Evolutionary conservation across 2,329 filamentous ascomycete genomes (phyloP), one percentile per base, ranked within the genome.

Genomic region (Ilyonectria sp.): DNA sequence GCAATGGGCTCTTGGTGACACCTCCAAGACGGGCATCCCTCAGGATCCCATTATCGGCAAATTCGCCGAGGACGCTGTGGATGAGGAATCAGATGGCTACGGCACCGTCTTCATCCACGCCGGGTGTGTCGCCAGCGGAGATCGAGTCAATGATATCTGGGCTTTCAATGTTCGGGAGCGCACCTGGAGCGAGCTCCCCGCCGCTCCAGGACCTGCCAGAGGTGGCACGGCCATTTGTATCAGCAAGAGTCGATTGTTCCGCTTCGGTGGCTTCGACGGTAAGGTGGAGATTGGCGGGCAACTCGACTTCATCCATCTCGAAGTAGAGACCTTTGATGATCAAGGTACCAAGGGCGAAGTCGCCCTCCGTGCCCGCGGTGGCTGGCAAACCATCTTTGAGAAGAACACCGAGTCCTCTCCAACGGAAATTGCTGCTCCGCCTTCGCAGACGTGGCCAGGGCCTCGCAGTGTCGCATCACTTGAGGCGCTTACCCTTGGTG

Each of bases 231-330:
- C 89, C 4, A 89, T 97, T 29, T 89, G 91, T 1, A 86, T 91
- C 59, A 86, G 86, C 50, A 86, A 87, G 60, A 89, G 88, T 26
- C 87, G 89, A 26, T 79, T 97, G 7, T 97, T 92, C 81, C 87
- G 94, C 31, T 95, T 94, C 83, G 93, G 94, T 68, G 94, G 94
- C 0, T 95, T 91, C 73, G 92, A 95, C 78, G 93, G 92, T 0
- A 83, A 86, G 50, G 82, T 76, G 0, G 92, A 95, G 75, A 84
- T 93, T 54, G 93, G 93, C 17, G 93, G 92, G 0, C 85, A 86
- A 65, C 76, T 97, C 13, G 93, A 97, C 75, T 86, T 92, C 65
- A 77, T 92, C 19, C 84, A 87, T 61, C 83, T 92, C 10, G 85
- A 81, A 19, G 80, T 90, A n/a, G 87, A 88, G 72, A 82, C 82